These are phyloP conservation scores for Calonectria honghensis DNA, from an alignment of 2,329 filamentous ascomycete genomes.

Conservation along the genomic window DNA sequence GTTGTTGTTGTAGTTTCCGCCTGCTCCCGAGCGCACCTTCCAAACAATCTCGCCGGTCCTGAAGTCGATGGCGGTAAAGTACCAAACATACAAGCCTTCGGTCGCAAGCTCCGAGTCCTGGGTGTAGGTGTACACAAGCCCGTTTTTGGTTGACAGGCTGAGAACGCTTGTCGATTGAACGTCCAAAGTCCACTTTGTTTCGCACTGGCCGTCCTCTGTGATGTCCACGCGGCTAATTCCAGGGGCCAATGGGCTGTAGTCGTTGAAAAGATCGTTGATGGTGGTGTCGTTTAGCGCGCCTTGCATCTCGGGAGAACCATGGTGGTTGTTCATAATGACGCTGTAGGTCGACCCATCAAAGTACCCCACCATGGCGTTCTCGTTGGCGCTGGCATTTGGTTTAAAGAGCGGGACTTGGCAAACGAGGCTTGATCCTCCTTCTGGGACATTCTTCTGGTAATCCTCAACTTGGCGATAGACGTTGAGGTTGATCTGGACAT, in stretches of 20 bases:
- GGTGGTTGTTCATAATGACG: slow-evolving; percentile 7
- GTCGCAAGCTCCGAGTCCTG: neutral
- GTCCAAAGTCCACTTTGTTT: slow-evolving; percentile 7
- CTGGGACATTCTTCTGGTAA: neutral
- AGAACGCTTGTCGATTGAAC: neutral
- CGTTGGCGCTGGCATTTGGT: slow-evolving; percentile 1
- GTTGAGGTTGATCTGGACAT: slow-evolving; percentile 12
- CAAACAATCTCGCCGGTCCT: slow-evolving; percentile 1
- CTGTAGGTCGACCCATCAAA: slow-evolving; percentile 2
- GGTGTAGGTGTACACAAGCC: neutral
- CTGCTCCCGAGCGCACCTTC: neutral
- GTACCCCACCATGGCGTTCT: slow-evolving; percentile 10
- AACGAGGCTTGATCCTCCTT: neutral
- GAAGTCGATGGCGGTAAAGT: slow-evolving; percentile 6
- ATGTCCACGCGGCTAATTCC: neutral
- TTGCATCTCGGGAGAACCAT: slow-evolving; percentile 4
- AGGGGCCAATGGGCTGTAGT: neutral
- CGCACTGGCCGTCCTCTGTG: neutral
- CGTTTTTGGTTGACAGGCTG: neutral
- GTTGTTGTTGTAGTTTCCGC: slow-evolving; percentile 3
- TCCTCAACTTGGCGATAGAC: slow-evolving; percentile 3
- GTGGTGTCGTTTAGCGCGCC: neutral
- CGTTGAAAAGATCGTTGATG: neutral
- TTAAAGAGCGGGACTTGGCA: neutral
- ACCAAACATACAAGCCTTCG: neutral